phyloP scores from a whole-genome alignment of 768 basidiomycete species.

The Kwoniella botswanensis region DNA sequence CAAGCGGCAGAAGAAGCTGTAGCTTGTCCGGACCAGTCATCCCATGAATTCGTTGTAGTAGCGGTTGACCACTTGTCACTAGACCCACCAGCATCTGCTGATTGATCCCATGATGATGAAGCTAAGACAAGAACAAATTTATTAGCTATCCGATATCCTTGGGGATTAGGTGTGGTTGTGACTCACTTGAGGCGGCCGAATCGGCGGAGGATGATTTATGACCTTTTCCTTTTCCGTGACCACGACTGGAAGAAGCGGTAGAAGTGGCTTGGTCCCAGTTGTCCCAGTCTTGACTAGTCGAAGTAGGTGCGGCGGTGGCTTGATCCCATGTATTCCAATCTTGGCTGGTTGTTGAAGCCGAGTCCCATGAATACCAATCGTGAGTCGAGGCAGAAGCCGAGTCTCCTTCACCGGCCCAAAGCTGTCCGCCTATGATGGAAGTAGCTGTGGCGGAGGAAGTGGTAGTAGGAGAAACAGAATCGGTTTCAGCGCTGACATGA shows the following conservation, averaged over 20 bases:
- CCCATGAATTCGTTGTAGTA: neutral
- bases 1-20: conserved; percentile 7
- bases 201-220: conserved; percentile 11
- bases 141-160: neutral
- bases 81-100: neutral
- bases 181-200: conserved; percentile 4
- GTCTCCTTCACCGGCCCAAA: conserved; percentile 17
- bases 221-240: conserved; percentile 6
- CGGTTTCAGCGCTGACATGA: neutral
- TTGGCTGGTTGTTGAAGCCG: neutral
- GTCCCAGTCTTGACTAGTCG: conserved; percentile 10
- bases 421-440: conserved; percentile 19
- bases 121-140: neutral
- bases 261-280: conserved; percentile 10
- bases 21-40: conserved; percentile 6
- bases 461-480: conserved; percentile 4
- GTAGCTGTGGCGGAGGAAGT: conserved; percentile 4
- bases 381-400: neutral
- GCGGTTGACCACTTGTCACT: neutral
- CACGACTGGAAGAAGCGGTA: conserved; percentile 1
- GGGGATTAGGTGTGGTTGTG: neutral
- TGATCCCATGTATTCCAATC: neutral
- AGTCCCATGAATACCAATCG: neutral
- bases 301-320: neutral
- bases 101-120: conserved; percentile 9